Evolutionary conservation across 495 filamentous ascomycete genomes (phyloP), one percentile per base, ranked within the genome.

Genomic region (Xylaria venustula): DNA sequence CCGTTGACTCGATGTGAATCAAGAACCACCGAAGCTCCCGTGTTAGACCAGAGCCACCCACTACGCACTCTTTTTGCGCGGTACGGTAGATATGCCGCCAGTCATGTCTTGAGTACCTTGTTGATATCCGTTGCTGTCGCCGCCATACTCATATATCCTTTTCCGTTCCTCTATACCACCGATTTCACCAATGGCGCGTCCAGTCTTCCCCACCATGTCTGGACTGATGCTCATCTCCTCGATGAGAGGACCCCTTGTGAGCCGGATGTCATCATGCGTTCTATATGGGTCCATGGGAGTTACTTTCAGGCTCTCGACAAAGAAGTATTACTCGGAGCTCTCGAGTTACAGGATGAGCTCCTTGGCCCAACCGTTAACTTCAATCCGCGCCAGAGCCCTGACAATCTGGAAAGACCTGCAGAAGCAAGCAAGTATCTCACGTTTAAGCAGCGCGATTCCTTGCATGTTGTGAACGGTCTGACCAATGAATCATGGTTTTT

Each of bases 201-300:
- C 49, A 78, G 82, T 61, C 79, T 90, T 14, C 88, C 88, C 17
- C 84, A 88, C 67, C 86, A 90, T 80, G 88, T 88, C 54, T 91
- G 88, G 88, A 90, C 88, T 22, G 85, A 86, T 37, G 87, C 87
- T 5, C 82, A 83, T 48, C 84, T 85, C 23, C 81, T 85, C 54
- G 63, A 71, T 48, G 74, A 75, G 40, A 62, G 65, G 44, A 61
- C 61, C 3, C 66, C 46, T 23, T 66, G 72, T 36, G 74, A 75
- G 34, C 75, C 80, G 5, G 82, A 85, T 64, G 79, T 85, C 37
- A 77, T 81, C 46, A 83, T 85, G 81, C 81, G 81, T 52, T 80
- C 81, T 17, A 74, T 83, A 56, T 85, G 82, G 82, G 72, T 85
- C 23, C 81, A 85, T 54, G 81, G 81, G 11, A 85, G 80, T 69